Percentiles rank a stretch among this genome's conserved stretches.
Evolutionary conservation across 2,329 filamentous ascomycete genomes (phyloP).

Genomic region (Sclerotinia subarctica): DNA sequence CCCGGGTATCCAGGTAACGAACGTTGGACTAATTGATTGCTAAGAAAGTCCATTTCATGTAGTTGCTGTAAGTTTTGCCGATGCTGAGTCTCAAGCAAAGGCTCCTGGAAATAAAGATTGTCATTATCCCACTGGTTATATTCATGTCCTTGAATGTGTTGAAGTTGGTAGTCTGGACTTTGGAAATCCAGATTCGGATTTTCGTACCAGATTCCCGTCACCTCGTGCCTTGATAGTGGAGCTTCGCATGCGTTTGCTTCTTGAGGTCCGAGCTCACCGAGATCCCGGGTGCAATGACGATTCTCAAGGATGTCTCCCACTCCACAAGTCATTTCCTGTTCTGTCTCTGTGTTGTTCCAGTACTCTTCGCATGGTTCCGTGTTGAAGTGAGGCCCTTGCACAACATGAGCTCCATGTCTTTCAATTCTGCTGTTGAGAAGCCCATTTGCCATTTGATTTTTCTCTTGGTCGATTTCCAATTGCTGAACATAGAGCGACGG

Average conservation of each 20-base stretch:
- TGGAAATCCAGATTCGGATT: neutral
- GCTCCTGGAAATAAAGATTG: neutral
- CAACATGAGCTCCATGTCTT: neutral
- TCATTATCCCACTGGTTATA: neutral
- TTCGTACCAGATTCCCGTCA: neutral
- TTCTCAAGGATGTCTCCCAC: neutral
- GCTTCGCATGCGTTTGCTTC: neutral
- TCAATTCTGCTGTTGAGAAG: neutral
- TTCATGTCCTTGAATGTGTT: neutral
- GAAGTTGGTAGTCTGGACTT: neutral
- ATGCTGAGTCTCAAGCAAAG: slow-evolving; percentile 1
- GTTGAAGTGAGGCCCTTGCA: neutral
- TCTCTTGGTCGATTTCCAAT: slow-evolving; percentile 2
- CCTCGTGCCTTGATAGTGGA: neutral
- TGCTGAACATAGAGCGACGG: slow-evolving; percentile 13
- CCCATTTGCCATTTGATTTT: neutral
- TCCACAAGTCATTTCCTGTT: neutral
- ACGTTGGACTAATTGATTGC: neutral
- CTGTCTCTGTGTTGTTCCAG: neutral
- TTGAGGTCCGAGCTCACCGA: neutral
- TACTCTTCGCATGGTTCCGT: neutral
- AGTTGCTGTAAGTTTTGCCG: neutral
- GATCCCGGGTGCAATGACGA: neutral
- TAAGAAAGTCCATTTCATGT: neutral
- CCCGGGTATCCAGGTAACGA: neutral